Evolutionary conservation across 805 yeast species (phyloP), one percentile per base, ranked within the genome.

Genomic region (Wickerhamiella siamensis): DNA sequence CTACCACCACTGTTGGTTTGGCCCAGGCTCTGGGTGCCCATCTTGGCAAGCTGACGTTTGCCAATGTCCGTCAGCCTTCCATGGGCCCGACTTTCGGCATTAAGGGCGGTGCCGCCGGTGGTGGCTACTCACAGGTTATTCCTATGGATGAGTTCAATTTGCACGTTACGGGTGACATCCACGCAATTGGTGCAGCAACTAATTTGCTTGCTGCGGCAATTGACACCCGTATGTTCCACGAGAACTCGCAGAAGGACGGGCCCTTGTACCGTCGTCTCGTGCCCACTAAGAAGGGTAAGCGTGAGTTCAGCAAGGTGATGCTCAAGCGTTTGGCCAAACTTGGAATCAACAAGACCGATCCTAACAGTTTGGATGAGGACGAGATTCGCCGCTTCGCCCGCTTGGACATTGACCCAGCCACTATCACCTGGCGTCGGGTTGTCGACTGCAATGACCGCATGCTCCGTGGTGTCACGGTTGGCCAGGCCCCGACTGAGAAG

Each of bases 61-160:
- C 97, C 43, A 87, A 83, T 57, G 94, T 88, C 43, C 79, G 98
- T 61, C 98, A 88, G 63, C 97, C 98, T 20, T 81, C 94, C 10
- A 86, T 88, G 95, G 98, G 97, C 34, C 98, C 98, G 42, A 88
- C 97, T 15, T 88, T 88, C 56, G 98, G 98, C 62, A 87, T 88
- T 55, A 88, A 88, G 67, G 98, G 98, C 59, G 97, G 97, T 63
- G 98, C 98, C 42, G 97, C 98, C 12, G 98, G 98, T 56, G 98
- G 97, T 60, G 97, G 97, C 35, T 88, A 86, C 61, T 72, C 97
- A 2, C 97, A 88, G 66, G 96, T 88, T 35, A 84, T 88, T 55
- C 98, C 98, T 38, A 91, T 88, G 96, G 97, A 88, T 61, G 96
- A 88, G 66, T 88, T 88, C 71, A 88, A 91, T 68, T 78, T 88